phyloP scores from a whole-genome alignment of 2,329 filamentous ascomycete species.

The Neofusicoccum sp. region DNA sequence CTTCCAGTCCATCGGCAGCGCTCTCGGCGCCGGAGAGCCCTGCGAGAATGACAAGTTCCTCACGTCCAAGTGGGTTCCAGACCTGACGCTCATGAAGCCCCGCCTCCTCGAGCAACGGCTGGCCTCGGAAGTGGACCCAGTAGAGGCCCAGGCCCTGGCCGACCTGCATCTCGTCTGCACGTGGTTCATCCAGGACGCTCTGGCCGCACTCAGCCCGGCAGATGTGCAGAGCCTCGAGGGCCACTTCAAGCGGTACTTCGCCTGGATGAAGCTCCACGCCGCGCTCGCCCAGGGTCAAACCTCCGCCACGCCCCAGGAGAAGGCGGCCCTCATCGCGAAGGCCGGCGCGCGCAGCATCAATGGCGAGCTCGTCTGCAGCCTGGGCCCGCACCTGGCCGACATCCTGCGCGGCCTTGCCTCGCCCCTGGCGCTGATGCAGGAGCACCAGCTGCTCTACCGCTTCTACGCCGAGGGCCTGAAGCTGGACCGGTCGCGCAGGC shows the following conservation, averaged over 20 bases:
- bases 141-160: background rate
- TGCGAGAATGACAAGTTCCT: background rate
- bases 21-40: background rate
- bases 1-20: background rate
- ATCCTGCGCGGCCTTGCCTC: background rate
- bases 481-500: background rate
- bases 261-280: background rate
- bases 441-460: background rate
- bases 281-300: background rate
- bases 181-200: background rate
- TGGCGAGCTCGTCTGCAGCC: background rate
- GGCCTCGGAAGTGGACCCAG: background rate
- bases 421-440: conserved; percentile 1
- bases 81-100: background rate
- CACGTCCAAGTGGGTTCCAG: background rate
- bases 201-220: background rate
- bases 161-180: background rate
- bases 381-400: background rate
- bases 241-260: background rate
- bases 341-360: background rate
- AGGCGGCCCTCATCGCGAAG: background rate
- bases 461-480: background rate
- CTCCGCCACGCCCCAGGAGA: background rate
- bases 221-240: background rate
- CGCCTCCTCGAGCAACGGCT: background rate